Evolutionary conservation across 2,329 filamentous ascomycete species (phyloP).

Genomic region (Nigrospora oryzae): DNA sequence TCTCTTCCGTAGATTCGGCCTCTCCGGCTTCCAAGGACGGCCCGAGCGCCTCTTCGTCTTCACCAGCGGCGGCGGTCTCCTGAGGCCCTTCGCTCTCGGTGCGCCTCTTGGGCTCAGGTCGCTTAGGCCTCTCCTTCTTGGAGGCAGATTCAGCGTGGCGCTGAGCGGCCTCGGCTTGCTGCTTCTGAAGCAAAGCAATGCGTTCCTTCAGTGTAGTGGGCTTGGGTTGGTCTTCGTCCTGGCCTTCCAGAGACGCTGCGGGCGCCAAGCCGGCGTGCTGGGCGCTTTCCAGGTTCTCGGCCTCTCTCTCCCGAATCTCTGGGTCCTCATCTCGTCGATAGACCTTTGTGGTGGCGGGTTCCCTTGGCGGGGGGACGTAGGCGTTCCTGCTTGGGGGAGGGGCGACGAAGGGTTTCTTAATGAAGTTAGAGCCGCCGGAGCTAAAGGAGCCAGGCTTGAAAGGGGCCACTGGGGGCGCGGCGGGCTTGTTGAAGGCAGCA

Average conservation of each 20-base stretch:
- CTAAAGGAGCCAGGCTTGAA: slow-evolving; percentile 69
- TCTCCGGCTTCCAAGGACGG: slow-evolving; percentile 12
- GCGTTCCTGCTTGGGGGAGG: slow-evolving; percentile 89
- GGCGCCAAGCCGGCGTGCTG: slow-evolving; percentile 57
- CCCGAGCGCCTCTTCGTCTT: neutral
- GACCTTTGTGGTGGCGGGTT: slow-evolving; percentile 60
- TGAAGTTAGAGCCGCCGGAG: slow-evolving; percentile 57
- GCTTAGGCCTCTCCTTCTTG: slow-evolving; percentile 85
- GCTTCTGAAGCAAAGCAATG: slow-evolving; percentile 87
- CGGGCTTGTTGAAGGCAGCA: slow-evolving; percentile 89
- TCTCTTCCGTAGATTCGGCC: slow-evolving; percentile 43
- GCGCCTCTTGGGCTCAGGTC: slow-evolving; percentile 62
- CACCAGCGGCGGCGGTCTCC: slow-evolving; percentile 10
- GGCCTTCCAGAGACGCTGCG: slow-evolving; percentile 32
- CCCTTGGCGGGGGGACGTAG: slow-evolving; percentile 70
- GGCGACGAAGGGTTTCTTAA: slow-evolving; percentile 96
- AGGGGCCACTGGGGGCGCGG: slow-evolving; percentile 78
- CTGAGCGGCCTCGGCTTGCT: slow-evolving; percentile 83
- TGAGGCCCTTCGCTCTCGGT: slow-evolving; percentile 35
- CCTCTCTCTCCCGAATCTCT: slow-evolving; percentile 55
- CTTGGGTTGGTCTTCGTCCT: slow-evolving; percentile 75
- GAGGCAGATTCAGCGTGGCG: slow-evolving; percentile 68
- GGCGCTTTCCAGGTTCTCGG: slow-evolving; percentile 57
- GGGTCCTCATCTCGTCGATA: slow-evolving; percentile 88
- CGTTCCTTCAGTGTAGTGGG: slow-evolving; percentile 90